Base-by-base conservation (phyloP, 164 flowering plant genomes). In the Nymphaea thermarum region DNA sequence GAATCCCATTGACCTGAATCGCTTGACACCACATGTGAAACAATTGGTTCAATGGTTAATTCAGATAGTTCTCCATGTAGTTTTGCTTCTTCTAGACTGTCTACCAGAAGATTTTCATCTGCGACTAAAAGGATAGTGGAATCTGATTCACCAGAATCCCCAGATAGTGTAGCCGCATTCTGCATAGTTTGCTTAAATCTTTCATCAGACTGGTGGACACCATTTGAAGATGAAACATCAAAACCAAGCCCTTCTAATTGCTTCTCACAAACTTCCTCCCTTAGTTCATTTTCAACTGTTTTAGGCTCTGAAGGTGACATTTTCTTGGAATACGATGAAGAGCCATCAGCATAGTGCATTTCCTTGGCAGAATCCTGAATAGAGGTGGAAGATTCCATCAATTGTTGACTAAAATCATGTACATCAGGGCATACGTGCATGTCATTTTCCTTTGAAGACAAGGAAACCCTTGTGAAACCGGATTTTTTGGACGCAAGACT, bases 61-160 rank as follows among this genome's bases (percentile, higher is more conserved):
- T 44, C 70, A 53, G 77, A 72, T 47, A 70, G 75, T 60, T 71
- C 79, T 68, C 72, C 73, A 71, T 77, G 82, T 69, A 79, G 80
- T 68, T 72, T 77, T 18, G 67, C 67, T 55, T 60, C 8, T 61
- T 4, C 41, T 43, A 42, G 75, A 66, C 77, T 68, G 25, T 64
- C 1, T 63, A 75, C 64, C 44, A 78, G 65, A 65, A 72, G 77
- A 4, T 65, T 44, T 67, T 25, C 36, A 25, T 63, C 66, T 51
- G 75, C 77, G 36, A 36, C 43, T 7, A 71, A 72, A 57, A 72
- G 62, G 11, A 25, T 55, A 44, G 68, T 66, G 44, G 79, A 65
- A 68, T 71, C 70, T 18, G 15, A 63, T 8, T 41, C 44, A 67
- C 43, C 62, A 45, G 71, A 57, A n/a, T 80, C 74, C 53, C 67